Evolutionary conservation across 2,329 filamentous ascomycete species (phyloP), one percentile per base, ranked within the genome.

Genomic region (Ophiocordyceps unilateralis): DNA sequence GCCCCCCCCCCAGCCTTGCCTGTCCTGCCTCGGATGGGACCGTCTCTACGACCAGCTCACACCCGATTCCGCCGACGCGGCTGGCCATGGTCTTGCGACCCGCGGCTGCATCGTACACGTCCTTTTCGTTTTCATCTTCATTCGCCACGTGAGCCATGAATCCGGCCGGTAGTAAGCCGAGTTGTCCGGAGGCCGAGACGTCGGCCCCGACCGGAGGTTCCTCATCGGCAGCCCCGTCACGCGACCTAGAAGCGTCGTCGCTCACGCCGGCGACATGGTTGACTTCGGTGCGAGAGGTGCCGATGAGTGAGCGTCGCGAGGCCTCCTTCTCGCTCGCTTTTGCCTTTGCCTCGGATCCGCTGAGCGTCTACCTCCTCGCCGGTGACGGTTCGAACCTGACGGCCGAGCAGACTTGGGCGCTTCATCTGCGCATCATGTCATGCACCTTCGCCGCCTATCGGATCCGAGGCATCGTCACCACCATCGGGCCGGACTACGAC

Each of bases 391-490:
- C 76, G 62, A 74, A 72, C n/a, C n/a, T n/a, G 62, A 70, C 75
- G 40, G 69, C 76, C 53, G 74, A 83, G 58, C 67, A 77, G 55
- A 80, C 78, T 56, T 91, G 81, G 79, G 74, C 76, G 50, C 68
- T 91, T 39, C 84, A 91, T 59, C 69, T 82, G 50, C 73, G 81
- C 56, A 81, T 87, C 51, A 75, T 89, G 67, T 79, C 78, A 51
- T 88, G 86, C 61, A 72, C 85, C 51, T 78, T 79, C 41, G 82
- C 83, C 45, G 78, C 82, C 46, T 83, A 87, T 58, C 78, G 76
- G 59, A 70, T 82, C 54, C 78, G 78, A 51, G 85, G 84, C 44
- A 60, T 85, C 45, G 83, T 83, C 43, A 80, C 82, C 39, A 77
- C 80, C 44, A 76, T 83, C 47, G 85, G 84, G 17, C 72, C 77